Base-by-base conservation (phyloP, 331 rosid genomes). In the Malus hybrid region DNA sequence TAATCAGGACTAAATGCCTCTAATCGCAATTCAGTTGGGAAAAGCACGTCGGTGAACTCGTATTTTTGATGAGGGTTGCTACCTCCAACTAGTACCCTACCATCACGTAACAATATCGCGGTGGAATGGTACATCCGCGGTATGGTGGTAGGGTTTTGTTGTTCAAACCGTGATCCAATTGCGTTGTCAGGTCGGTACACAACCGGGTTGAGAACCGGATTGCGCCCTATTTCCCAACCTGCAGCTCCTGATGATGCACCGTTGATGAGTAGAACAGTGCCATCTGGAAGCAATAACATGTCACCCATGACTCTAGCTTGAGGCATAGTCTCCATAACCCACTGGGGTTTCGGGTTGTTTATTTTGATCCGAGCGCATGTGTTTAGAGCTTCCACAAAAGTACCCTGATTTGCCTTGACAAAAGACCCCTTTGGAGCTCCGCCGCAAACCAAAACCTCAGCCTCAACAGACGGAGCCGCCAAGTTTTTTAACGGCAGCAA, bases 61-160 rank as follows among this genome's bases (percentile, higher is more conserved):
- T 91, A 93, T 1, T 0, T 1, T 0, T 3, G 0, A 42, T 91
- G 88, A 5, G 98, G 88, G 18, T 93, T 89, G 53, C 93, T 91
- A 0, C 98, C 98, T 2, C 92, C 93, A 1, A 93, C 92, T 0
- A 93, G 79, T 0, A 91, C 87, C 16, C 97, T 76, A 0, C 97
- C 96, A 10, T 93, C 97, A 0, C 98, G 89, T 12, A 89, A 75
- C 42, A 93, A 61, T 24, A 86, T 12, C 2, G 96, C 87, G 0
- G 91, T 75, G 16, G 98, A 93, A 60, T 93, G 97, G 33, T 93
- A 93, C 97, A 93, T 82, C 13, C 97, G 75, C 0, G 93, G 91
- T 6, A 88, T 87, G 1, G 34, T 4, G 0, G 83, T 70, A 30
- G 97, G 75, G 61, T 73, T 85, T 44, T 85, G 93, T 1, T 50